Evolutionary conservation across 208 protist species (phyloP), one percentile per base, ranked within the genome.

Genomic region (Cochliopodium minus): DNA sequence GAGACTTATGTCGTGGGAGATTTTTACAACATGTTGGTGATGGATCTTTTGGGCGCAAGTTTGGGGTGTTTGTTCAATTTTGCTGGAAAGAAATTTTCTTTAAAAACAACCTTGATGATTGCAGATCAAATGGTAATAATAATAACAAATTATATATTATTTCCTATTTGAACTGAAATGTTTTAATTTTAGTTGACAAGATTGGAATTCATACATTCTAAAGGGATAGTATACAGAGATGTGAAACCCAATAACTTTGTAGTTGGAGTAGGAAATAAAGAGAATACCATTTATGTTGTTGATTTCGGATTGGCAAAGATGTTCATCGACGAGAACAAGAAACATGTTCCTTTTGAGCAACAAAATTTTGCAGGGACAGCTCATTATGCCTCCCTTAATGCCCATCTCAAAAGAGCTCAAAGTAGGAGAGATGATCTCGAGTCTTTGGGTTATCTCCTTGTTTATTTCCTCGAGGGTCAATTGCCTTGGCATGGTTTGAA

Each of bases 261-360:
- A 17, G 88, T 90, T 80, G 86, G 86, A 45, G 77, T 74, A 13
- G 66, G 65, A 0, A 48, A 50, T 15, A 82, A 77, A 50, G 67
- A 55, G 0, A 74, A 85, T 68, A 74, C 82, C 28, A 62, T 94
- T 3, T 78, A 92, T 67, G 61, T 94, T 28, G 96, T 98, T 66
- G 95, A 99, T 76, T 97, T 97, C 77, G 95, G 95, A 22, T 72
- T 99, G 17, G 86, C 93, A 28, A 99, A 99, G 77, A 88, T 85
- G 61, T 99, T 95, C 69, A 75, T 91, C 46, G 93, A 99, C 67
- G 83, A 85, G 54, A 95, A 92, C 23, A 83, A 95, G 65, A 64
- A 85, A 62, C 96, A 99, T 76, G 99, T 99, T 48, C 86, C 92
- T 1, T 99, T 98, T 71, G 92, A 98, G 62, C 83, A 95, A 63